These are phyloP conservation scores for Neurospora sp. DNA, from an alignment of 495 filamentous ascomycete species.

Conservation along the genomic window DNA sequence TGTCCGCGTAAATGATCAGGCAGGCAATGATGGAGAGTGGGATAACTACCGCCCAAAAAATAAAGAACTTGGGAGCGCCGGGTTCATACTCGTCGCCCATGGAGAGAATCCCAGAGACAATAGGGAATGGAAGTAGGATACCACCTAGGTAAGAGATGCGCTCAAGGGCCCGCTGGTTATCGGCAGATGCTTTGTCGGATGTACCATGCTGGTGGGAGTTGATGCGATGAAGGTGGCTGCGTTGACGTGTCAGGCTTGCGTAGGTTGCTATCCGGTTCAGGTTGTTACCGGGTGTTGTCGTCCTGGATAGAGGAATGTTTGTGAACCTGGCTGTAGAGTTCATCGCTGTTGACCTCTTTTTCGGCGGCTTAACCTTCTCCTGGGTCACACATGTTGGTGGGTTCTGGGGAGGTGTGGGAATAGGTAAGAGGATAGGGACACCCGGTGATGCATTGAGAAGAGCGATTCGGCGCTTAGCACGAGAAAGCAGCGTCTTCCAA, in stretches of 20 bases:
- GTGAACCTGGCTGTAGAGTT: background rate
- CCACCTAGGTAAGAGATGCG: constrained; percentile 34
- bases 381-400: background rate
- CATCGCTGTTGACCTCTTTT: background rate
- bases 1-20: constrained; percentile 32
- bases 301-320: background rate
- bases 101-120: constrained; percentile 31
- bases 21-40: constrained; percentile 25
- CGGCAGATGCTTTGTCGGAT: constrained; percentile 6
- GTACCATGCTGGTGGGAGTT: background rate
- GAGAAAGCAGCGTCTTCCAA: constrained; percentile 22
- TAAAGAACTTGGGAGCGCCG: constrained; percentile 22
- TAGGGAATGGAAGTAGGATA: constrained; percentile 29
- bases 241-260: background rate
- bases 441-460: constrained; percentile 7
- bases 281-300: background rate
- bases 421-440: background rate
- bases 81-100: constrained; percentile 32
- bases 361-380: background rate
- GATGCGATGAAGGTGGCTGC: constrained; percentile 1
- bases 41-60: constrained; percentile 29
- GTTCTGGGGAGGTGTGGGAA: background rate
- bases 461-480: constrained; percentile 13
- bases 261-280: background rate
- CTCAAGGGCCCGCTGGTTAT: constrained; percentile 28